Conservation (phyloP, 208 protist genomes). For the Wallacemonas sp. region DNA sequence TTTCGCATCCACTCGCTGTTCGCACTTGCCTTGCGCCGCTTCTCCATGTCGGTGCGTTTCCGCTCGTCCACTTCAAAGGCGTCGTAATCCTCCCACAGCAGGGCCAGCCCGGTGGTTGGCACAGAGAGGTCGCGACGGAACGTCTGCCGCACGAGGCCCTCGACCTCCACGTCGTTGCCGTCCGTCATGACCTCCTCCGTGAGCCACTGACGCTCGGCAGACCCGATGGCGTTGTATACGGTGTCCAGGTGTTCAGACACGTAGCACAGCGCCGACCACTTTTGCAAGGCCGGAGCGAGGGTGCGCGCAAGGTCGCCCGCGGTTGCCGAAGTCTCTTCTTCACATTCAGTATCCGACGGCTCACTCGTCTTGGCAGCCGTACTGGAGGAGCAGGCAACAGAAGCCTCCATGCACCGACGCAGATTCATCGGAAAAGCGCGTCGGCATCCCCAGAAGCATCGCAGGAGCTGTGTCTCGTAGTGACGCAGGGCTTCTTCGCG, state of each 20-base stretch:
- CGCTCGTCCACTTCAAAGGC: slow-evolving; percentile 65
- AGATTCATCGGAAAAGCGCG: neutral
- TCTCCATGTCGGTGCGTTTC: slow-evolving; percentile 36
- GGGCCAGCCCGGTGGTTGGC: slow-evolving; percentile 26
- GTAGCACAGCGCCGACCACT: slow-evolving; percentile 35
- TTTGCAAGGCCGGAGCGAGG: slow-evolving; percentile 24
- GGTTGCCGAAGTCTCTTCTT: too few relatives aligned
- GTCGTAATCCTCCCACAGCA: slow-evolving; percentile 38
- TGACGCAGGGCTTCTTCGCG: too few relatives aligned
- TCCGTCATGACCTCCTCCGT: slow-evolving; percentile 24
- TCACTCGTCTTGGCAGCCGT: too few relatives aligned
- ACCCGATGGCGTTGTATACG: slow-evolving; percentile 37
- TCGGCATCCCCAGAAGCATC: neutral
- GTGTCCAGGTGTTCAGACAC: slow-evolving; percentile 51
- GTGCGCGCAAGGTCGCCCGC: neutral
- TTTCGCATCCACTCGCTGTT: slow-evolving; percentile 9
- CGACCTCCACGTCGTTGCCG: slow-evolving; percentile 18
- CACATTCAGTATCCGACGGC: too few relatives aligned
- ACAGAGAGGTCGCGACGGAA: slow-evolving; percentile 67
- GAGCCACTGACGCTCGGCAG: slow-evolving; percentile 51
- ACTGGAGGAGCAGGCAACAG: neutral
- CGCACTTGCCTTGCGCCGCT: slow-evolving; percentile 15
- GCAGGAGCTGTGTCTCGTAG: neutral
- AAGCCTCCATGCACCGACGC: neutral
- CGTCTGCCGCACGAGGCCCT: slow-evolving; percentile 56